These are phyloP conservation scores for Pichia occidentalis DNA, from an alignment of 805 yeast species.

Conservation along the genomic window DNA sequence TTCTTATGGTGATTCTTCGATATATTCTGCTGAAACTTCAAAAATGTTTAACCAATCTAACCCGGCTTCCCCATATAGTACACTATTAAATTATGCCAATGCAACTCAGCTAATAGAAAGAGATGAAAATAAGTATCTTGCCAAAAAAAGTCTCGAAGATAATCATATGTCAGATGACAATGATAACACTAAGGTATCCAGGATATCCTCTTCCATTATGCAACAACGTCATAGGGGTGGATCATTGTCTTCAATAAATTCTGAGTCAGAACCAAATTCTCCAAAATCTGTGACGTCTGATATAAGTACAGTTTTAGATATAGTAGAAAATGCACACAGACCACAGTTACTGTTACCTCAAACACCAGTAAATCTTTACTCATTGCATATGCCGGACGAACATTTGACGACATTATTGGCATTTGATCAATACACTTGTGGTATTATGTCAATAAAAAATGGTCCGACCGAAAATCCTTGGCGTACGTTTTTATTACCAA, in stretches of 20 bases:
- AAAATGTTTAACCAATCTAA: not conserved
- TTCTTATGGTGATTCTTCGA: slow-evolving; percentile 5
- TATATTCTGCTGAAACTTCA: slow-evolving; percentile 8
- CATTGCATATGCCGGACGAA: slow-evolving; percentile 27
- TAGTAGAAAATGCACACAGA: slow-evolving; percentile 1
- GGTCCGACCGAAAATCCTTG: slow-evolving; percentile 66
- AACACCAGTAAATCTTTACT: slow-evolving; percentile 6
- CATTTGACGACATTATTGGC: slow-evolving; percentile 28
- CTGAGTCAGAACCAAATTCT: not conserved
- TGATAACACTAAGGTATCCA: not conserved
- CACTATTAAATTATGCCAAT: not conserved
- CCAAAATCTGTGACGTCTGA: slow-evolving; percentile 5
- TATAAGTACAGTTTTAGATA: slow-evolving; percentile 1
- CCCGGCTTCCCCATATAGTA: slow-evolving; percentile 7
- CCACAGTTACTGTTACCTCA: slow-evolving; percentile 15
- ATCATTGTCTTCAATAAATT: too few species aligned
- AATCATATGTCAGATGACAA: not conserved
- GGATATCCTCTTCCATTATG: too few species aligned
- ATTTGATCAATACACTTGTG: slow-evolving; percentile 42
- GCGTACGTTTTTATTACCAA: slow-evolving; percentile 51
- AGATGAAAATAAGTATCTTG: not conserved
- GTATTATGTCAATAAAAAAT: slow-evolving; percentile 55
- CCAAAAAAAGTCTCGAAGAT: not conserved
- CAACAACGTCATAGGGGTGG: too few species aligned
- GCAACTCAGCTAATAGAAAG: not conserved